Evolutionary conservation across 2,329 filamentous ascomycete genomes (phyloP).

Genomic region (Cladosporium halotolerans): DNA sequence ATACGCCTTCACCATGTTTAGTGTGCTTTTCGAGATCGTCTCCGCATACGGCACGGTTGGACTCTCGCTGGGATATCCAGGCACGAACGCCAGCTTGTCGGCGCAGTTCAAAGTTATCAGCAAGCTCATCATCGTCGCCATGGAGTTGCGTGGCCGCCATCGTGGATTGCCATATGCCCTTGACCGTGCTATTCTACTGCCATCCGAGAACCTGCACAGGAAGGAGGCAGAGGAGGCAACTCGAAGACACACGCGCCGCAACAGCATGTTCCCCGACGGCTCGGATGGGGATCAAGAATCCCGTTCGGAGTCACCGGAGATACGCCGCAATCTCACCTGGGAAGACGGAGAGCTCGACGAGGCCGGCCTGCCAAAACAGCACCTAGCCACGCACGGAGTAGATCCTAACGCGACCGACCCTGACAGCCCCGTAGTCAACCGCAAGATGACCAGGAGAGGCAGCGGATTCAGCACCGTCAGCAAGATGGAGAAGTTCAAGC

Average conservation of each 20-base stretch:
- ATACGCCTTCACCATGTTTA: constrained; percentile 46
- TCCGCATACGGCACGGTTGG: constrained; percentile 94
- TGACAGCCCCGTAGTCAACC: constrained; percentile 13
- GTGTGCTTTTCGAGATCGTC: constrained; percentile 73
- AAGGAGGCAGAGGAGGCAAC: constrained; percentile 46
- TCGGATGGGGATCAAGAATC: constrained; percentile 4
- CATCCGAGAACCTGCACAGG: constrained; percentile 56
- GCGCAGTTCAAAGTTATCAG: constrained; percentile 69
- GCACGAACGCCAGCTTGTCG: constrained; percentile 71
- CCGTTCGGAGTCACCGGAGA: background rate
- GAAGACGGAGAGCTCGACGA: constrained; percentile 24
- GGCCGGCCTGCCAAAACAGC: constrained; percentile 22
- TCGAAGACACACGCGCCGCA: constrained; percentile 28
- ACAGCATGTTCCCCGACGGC: constrained; percentile 21
- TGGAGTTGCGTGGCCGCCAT: constrained; percentile 60
- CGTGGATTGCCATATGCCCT: constrained; percentile 61
- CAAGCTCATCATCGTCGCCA: constrained; percentile 60
- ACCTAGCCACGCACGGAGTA: constrained; percentile 12
- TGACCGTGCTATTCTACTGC: constrained; percentile 64
- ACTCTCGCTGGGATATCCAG: constrained; percentile 74
- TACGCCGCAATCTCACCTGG: constrained; percentile 16
- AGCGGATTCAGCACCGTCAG: constrained; percentile 11
- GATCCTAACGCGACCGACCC: constrained; percentile 16
- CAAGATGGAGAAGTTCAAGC: constrained; percentile 9
- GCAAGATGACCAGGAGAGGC: constrained; percentile 12